Base-by-base conservation (phyloP, 2,329 filamentous ascomycete genomes). In the Fusarium dlaminii region DNA sequence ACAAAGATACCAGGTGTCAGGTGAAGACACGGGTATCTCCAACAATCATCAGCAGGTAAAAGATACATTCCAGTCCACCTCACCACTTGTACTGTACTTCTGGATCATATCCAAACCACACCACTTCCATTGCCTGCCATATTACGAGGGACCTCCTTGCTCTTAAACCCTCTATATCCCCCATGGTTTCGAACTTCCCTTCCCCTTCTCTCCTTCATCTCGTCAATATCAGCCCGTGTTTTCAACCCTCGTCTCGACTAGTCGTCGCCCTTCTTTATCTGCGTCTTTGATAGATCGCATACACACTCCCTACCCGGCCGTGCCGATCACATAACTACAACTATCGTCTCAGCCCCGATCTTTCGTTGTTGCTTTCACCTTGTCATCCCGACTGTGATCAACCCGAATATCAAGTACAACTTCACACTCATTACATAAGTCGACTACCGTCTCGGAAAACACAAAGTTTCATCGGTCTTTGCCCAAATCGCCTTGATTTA, bases 251-350 rank as follows among this genome's bases (percentile, higher is more conserved):
- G 77, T 59, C 71, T 71, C 52, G 67, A 70, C 68, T 69, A 64
- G 72, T 79, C 66, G 71, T 73, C 71, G 74, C 70, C 77, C 66
- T 78, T 79, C 74, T 52, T 78, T 79, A 77, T 81, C 72, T 66
- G 84, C 82, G 84, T 87, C 86, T 88, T 88, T 87, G 86, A 88
- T 77, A 88, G 86, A 87, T 82, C 70, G 82, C 83, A 76, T 61
- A 60, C 55, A 73, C 66, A 68, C 76, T 74, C 79, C 70, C 79
- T 76, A 78, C 68, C 76, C 81, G 80, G 81, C 82, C 77, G 82
- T 79, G 82, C 81, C 82, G 79, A 71, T 70, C 67, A 59, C 42
- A 70, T 70, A 72, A 67, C 56, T 68, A 67, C 62, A 68, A 67
- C 58, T 68, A 67, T 60, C 72, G 75, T 52, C 70, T 63, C 48